Conservation (phyloP, 345 rosid genomes). For the Eucalyptus polyanthemos region DNA sequence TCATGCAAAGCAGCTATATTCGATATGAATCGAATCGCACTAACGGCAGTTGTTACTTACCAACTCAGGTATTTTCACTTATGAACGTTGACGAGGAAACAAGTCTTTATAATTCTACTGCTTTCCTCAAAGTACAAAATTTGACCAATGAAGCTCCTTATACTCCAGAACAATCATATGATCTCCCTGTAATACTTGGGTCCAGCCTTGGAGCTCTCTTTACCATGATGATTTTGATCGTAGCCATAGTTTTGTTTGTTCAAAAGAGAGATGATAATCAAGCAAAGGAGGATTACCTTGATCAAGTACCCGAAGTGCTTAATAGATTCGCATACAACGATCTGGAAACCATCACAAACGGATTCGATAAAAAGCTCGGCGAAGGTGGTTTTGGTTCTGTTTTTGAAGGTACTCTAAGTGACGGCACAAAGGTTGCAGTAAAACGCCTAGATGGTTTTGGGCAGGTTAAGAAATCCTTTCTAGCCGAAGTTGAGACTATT, state of each 20-base stretch:
- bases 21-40: no score
- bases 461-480: background rate
- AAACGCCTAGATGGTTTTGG: background rate
- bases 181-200: background rate
- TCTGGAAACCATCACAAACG: background rate
- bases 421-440: background rate
- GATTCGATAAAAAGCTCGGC: background rate
- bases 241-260: background rate
- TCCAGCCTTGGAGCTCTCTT: background rate
- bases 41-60: background rate
- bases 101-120: background rate
- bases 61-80: background rate
- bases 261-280: background rate
- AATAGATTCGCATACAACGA: background rate
- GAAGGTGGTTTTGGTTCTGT: background rate
- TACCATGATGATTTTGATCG: background rate
- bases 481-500: background rate
- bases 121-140: background rate
- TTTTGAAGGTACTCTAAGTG: background rate
- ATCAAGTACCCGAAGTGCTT: background rate
- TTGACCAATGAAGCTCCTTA: background rate
- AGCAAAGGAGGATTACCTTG: background rate
- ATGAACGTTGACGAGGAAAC: accelerated
- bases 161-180: no score
- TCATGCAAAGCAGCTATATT: no score